These are phyloP conservation scores for Russula foetens DNA, from an alignment of 768 basidiomycete genomes.

Conservation along the genomic window DNA sequence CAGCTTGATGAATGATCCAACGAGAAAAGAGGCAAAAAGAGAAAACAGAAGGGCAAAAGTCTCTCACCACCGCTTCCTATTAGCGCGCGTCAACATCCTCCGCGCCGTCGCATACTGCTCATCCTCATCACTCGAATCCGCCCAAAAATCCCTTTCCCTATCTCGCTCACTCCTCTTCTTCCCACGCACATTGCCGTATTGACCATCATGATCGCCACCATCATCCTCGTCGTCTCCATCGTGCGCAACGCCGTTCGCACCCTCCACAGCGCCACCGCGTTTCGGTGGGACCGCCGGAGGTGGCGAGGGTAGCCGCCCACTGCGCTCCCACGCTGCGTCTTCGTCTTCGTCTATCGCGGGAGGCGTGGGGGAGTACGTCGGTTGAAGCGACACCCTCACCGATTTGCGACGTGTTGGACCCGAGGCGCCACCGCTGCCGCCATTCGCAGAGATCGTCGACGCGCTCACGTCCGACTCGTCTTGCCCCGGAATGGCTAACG, in stretches of 20 bases:
- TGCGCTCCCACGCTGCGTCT: slow-evolving; percentile 18
- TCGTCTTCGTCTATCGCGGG: slow-evolving; percentile 49
- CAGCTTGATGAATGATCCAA: not conserved
- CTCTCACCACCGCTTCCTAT: slow-evolving; percentile 33
- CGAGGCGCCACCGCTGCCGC: not conserved
- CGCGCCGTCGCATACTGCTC: slow-evolving; percentile 55
- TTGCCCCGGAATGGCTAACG: slow-evolving; percentile 17
- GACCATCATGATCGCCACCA: slow-evolving; percentile 24
- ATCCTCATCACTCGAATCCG: slow-evolving; percentile 69
- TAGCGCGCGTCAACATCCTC: slow-evolving; percentile 40
- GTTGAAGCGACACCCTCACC: slow-evolving; percentile 69
- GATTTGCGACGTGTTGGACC: slow-evolving; percentile 46
- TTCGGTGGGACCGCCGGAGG: slow-evolving; percentile 5
- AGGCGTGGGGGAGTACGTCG: slow-evolving; percentile 67
- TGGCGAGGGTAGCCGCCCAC: slow-evolving; percentile 10
- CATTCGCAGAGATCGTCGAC: slow-evolving; percentile 20
- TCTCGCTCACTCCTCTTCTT: slow-evolving; percentile 12
- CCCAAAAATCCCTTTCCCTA: slow-evolving; percentile 45
- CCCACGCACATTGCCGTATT: slow-evolving; percentile 14
- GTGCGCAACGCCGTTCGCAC: not conserved
- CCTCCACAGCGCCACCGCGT: not conserved
- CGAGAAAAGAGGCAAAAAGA: not conserved
- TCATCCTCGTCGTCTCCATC: no score
- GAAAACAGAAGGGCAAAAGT: no score
- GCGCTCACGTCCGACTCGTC: slow-evolving; percentile 26